Conservation (phyloP, 345 rosid genomes). For the Excoecaria agallocha region DNA sequence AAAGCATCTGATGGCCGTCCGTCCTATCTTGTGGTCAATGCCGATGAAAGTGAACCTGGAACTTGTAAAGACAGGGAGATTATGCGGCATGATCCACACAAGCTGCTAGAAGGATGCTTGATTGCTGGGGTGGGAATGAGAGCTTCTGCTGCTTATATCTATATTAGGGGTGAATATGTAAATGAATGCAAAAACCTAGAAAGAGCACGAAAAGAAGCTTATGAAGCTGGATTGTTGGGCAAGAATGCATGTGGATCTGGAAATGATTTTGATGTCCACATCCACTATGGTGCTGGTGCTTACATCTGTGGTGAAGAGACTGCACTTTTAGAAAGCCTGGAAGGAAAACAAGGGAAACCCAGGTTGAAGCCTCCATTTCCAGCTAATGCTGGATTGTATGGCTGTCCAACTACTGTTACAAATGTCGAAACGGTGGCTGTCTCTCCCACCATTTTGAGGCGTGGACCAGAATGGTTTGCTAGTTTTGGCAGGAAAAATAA, state of each 20-base stretch:
- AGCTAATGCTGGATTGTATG: constrained; percentile 93
- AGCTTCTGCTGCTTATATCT: constrained; percentile 91
- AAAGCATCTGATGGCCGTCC: constrained; percentile 96
- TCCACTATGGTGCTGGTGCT: constrained; percentile 97
- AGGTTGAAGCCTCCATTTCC: constrained; percentile 99
- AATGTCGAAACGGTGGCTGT: constrained; percentile 96
- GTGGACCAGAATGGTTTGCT: constrained; percentile 99
- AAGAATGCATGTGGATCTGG: constrained; percentile 98
- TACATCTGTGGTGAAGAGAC: constrained; percentile 99
- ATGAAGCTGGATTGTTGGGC: constrained; percentile 89
- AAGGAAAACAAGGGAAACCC: constrained; percentile 97
- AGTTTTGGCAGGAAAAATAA: constrained; percentile 96
- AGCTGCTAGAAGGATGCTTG: constrained; percentile 91
- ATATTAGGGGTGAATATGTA: constrained; percentile 95
- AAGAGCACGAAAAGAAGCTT: constrained; percentile 85
- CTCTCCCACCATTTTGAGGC: constrained; percentile 93
- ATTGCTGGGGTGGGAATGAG: constrained; percentile 99
- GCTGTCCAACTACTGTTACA: constrained; percentile 96
- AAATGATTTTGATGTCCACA: constrained; percentile 91
- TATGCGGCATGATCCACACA: constrained; percentile 98
- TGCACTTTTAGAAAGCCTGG: constrained; percentile 92
- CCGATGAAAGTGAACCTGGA: constrained; percentile 99
- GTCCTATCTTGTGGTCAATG: constrained; percentile 93
- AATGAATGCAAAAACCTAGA: constrained; percentile 80
- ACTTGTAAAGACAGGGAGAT: constrained; percentile 98